Evolutionary conservation across 108 stramenopile species (phyloP), one percentile per base, ranked within the genome.

Genomic region (Mediolabrus comicus): DNA sequence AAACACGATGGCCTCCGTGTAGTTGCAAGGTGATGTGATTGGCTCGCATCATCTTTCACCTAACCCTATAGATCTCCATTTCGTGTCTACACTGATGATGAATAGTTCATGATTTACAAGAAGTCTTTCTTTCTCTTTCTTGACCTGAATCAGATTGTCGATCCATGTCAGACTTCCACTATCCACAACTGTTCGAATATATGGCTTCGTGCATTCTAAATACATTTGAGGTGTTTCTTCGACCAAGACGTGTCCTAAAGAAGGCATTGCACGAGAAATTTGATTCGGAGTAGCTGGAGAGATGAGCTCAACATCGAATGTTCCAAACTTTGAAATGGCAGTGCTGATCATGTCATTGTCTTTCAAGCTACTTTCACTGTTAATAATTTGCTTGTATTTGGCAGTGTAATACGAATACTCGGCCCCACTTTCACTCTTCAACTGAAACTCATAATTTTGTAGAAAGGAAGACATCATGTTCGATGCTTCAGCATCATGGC

Each of bases 1-100:
- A n/a, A n/a, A n/a, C n/a, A n/a, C n/a, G n/a, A n/a, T n/a, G n/a
- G n/a, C n/a, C n/a, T n/a, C n/a, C n/a, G n/a, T n/a, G n/a, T n/a
- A n/a, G n/a, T n/a, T n/a, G n/a, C n/a, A n/a, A n/a, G n/a, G n/a
- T n/a, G n/a, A n/a, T n/a, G n/a, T n/a, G n/a, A n/a, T n/a, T n/a
- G n/a, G n/a, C n/a, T n/a, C n/a, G n/a, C n/a, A n/a, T n/a, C n/a
- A n/a, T n/a, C n/a, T n/a, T n/a, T n/a, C n/a, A n/a, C n/a, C n/a
- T n/a, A n/a, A n/a, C n/a, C n/a, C n/a, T n/a, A n/a, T n/a, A 49
- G 85, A 77, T 16, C 80, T 71, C 91, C 91, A 92, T 65, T 90
- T 92, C 39, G 91, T 92, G 61, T 92, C 91, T 33, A 92, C 54
- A 58, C 83, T 88, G 16, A 92, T 53, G 5, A 92, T 54, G 65